A percentile compares a stretch with the other conserved stretches of the same genome.
Evolutionary conservation across 768 basidiomycete genomes (phyloP).

Genomic region (Xerocomellus amylosporus): DNA sequence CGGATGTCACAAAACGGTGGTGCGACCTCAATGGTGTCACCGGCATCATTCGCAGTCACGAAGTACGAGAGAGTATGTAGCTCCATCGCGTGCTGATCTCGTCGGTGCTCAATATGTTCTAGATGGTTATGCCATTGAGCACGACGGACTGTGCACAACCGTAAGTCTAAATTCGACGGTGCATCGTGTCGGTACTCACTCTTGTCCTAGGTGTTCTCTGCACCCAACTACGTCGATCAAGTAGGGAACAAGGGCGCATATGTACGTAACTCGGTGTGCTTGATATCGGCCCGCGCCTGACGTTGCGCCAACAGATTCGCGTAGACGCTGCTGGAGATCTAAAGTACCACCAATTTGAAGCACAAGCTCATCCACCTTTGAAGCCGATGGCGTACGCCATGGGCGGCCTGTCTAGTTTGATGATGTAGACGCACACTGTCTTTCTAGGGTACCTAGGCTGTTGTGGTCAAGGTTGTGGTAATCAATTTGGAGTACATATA

Average conservation of each 20-base stretch:
- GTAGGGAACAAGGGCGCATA: slow-evolving; percentile 90
- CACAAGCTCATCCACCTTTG: slow-evolving; percentile 83
- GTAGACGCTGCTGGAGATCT: slow-evolving; percentile 75
- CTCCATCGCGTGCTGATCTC: background rate
- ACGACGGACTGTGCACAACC: slow-evolving; percentile 91
- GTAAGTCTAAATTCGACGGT: slow-evolving; percentile 38
- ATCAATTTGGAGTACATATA: background rate
- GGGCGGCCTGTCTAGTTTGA: slow-evolving; percentile 61
- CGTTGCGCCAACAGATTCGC: slow-evolving; percentile 53
- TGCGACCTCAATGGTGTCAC: slow-evolving; percentile 83
- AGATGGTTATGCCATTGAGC: slow-evolving; percentile 95
- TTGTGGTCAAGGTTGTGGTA: background rate
- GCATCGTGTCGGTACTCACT: slow-evolving; percentile 10
- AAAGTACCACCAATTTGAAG: slow-evolving; percentile 79
- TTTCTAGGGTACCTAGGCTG: background rate
- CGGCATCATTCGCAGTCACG: slow-evolving; percentile 91
- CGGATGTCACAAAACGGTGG: slow-evolving; percentile 89
- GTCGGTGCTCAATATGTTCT: slow-evolving; percentile 4
- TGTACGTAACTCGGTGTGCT: slow-evolving; percentile 44
- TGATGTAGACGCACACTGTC: slow-evolving; percentile 50
- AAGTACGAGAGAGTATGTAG: slow-evolving; percentile 82
- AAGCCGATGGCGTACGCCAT: slow-evolving; percentile 90
- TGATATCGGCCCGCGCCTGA: slow-evolving; percentile 6
- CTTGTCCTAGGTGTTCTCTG: slow-evolving; percentile 72
- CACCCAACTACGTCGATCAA: slow-evolving; percentile 94